Conservation (phyloP, 768 basidiomycete genomes). For the Panellus pusillus region DNA sequence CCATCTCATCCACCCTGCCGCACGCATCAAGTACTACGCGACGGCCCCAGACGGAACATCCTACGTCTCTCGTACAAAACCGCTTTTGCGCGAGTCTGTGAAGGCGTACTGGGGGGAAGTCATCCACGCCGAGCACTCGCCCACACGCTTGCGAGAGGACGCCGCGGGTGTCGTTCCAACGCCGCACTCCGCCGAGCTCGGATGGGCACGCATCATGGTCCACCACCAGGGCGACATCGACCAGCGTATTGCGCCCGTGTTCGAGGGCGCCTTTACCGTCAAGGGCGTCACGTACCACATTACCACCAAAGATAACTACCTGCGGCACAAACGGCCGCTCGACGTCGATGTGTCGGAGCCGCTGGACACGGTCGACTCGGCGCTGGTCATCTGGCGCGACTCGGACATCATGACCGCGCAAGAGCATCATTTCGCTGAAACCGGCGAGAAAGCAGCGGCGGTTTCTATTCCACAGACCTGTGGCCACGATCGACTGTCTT, state of each 20-base stretch:
- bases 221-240: constrained; percentile 58
- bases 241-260: constrained; percentile 51
- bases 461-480: constrained; percentile 46
- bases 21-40: constrained; percentile 67
- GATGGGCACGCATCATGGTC: constrained; percentile 79
- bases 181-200: constrained; percentile 51
- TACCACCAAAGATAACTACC: constrained; percentile 68
- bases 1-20: constrained; percentile 75
- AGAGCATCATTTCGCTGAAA: constrained; percentile 43
- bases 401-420: constrained; percentile 60
- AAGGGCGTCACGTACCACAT: constrained; percentile 70
- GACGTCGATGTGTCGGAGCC: constrained; percentile 50
- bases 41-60: constrained; percentile 49
- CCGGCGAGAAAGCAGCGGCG: constrained; percentile 23
- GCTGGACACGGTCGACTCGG: constrained; percentile 44
- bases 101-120: constrained; percentile 78
- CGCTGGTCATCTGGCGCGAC: constrained; percentile 75
- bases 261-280: constrained; percentile 76
- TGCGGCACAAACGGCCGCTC: constrained; percentile 55
- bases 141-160: constrained; percentile 61
- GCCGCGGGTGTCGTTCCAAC: constrained; percentile 51
- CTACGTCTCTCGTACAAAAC: constrained; percentile 52
- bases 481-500: constrained; percentile 67
- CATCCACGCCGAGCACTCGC: constrained; percentile 54
- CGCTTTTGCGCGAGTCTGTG: constrained; percentile 63